Conservation (phyloP, 179 eudicot species). For the Beta macrorhiza region DNA sequence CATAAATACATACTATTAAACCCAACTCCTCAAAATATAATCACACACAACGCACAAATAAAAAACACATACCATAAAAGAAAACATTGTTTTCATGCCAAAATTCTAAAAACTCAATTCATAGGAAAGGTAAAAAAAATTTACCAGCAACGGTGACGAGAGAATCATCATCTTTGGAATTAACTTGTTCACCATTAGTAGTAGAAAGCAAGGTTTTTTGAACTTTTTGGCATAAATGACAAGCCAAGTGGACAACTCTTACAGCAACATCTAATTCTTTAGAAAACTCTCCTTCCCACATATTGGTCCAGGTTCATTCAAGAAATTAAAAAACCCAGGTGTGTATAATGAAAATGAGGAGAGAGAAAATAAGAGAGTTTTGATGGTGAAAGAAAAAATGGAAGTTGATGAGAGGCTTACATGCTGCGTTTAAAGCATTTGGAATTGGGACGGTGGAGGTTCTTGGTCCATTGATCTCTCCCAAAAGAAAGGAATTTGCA, state of each 20-base stretch:
- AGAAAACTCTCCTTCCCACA: constrained; percentile 36
- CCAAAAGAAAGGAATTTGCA: constrained; percentile 4
- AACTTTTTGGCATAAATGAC: constrained; percentile 63
- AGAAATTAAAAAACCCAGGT: neutral
- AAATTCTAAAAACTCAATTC: constrained; percentile 5
- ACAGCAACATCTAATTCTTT: constrained; percentile 79
- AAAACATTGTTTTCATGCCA: neutral
- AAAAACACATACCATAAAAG: constrained; percentile 10
- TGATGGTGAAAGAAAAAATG: neutral
- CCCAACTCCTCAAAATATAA: neutral
- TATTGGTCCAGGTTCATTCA: constrained; percentile 31
- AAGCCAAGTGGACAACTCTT: constrained; percentile 82
- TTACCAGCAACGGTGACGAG: constrained; percentile 91
- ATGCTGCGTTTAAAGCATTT: constrained; percentile 19
- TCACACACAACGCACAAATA: neutral
- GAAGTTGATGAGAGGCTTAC: neutral
- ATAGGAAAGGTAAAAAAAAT: neutral
- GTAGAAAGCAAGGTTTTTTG: constrained; percentile 54
- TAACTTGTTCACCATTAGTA: constrained; percentile 40
- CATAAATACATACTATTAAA: neutral
- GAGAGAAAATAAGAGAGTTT: no score
- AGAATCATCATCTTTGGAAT: constrained; percentile 81
- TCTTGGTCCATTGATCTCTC: constrained; percentile 18
- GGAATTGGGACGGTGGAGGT: constrained; percentile 9
- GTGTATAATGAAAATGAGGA: neutral